Evolutionary conservation across 495 filamentous ascomycete species (phyloP).

Genomic region (Talaromyces wortmannii): DNA sequence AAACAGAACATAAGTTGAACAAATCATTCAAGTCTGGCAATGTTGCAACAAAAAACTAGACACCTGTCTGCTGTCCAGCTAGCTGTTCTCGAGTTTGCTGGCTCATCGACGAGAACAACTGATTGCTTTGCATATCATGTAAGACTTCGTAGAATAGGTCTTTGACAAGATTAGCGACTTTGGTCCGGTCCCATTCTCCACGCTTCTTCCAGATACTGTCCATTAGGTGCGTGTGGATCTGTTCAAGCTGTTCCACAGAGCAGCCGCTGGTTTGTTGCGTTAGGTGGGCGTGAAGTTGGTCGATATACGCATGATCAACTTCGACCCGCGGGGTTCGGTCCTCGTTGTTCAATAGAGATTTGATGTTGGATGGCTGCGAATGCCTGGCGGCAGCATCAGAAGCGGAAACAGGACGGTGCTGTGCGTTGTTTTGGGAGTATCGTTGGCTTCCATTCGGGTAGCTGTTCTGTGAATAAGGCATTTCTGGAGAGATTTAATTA

Average conservation of each 20-base stretch:
- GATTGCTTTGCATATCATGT: conserved; percentile 67
- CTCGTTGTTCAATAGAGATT: conserved; percentile 38
- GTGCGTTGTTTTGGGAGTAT: conserved; percentile 18
- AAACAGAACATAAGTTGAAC: no score
- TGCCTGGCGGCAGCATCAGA: conserved; percentile 31
- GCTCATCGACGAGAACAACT: conserved; percentile 42
- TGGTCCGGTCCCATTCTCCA: conserved; percentile 72
- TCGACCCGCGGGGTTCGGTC: conserved; percentile 39
- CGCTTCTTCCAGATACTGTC: conserved; percentile 74
- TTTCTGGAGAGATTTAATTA: conserved; percentile 6
- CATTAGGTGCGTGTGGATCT: conserved; percentile 87
- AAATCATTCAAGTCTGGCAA: no score
- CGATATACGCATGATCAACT: conserved; percentile 48
- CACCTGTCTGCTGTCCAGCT: conserved; percentile 1
- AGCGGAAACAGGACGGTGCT: conserved; percentile 39
- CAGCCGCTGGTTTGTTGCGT: conserved; percentile 65
- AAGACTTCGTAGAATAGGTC: conserved; percentile 76
- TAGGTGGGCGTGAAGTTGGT: conserved; percentile 50
- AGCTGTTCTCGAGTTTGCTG: conserved; percentile 31
- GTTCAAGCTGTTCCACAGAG: conserved; percentile 89
- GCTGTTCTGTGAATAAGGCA: conserved; percentile 20
- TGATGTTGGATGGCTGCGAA: conserved; percentile 24
- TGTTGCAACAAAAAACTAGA: no score
- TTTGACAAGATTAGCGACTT: conserved; percentile 53
- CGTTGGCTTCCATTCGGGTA: conserved; percentile 30